Percentiles rank a stretch among this genome's conserved stretches.
Evolutionary conservation across 352 stramenopile genomes (phyloP).

Genomic region (Pythium phragmiticola): DNA sequence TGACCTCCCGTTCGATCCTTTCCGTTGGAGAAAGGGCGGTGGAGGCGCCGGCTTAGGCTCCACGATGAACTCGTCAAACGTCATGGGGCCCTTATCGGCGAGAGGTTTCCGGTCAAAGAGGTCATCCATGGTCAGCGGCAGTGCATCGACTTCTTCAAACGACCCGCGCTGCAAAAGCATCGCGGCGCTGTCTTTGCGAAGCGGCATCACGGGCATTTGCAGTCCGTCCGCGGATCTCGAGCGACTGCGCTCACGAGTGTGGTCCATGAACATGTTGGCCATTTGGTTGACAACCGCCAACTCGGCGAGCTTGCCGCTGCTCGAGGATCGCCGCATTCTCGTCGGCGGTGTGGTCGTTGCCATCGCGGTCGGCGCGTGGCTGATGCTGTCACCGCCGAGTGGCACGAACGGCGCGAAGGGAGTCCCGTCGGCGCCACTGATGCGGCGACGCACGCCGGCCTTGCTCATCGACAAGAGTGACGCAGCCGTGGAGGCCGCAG

Average conservation of each 20-base stretch:
- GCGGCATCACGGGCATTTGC: slow-evolving; percentile 3
- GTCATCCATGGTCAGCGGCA: slow-evolving; percentile 27
- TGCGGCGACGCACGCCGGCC: slow-evolving; percentile 17
- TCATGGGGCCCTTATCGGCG: slow-evolving; percentile 26
- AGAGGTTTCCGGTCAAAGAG: slow-evolving; percentile 15
- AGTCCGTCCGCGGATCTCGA: slow-evolving; percentile 17
- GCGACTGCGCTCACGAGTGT: slow-evolving; percentile 17
- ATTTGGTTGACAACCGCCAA: slow-evolving; percentile 15
- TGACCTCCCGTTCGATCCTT: slow-evolving; percentile 19
- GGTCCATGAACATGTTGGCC: slow-evolving; percentile 22
- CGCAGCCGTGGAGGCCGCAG: slow-evolving; percentile 1
- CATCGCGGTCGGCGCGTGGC: slow-evolving; percentile 10
- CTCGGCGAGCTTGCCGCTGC: slow-evolving; percentile 16
- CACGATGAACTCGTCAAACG: slow-evolving; percentile 26
- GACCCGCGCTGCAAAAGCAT: slow-evolving; percentile 16
- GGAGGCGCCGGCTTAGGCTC: slow-evolving; percentile 6
- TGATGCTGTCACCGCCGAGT: slow-evolving; percentile 15
- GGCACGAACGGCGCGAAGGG: neutral
- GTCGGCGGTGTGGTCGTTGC: neutral
- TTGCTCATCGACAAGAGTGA: slow-evolving; percentile 25
- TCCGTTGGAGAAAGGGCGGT: slow-evolving; percentile 12
- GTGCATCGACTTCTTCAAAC: slow-evolving; percentile 23
- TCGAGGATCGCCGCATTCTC: slow-evolving; percentile 13
- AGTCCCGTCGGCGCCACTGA: slow-evolving; percentile 18
- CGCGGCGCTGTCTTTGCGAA: slow-evolving; percentile 21